Base-by-base conservation (phyloP, 169 alveolate species). In the Cryptosporidium parvum region DNA sequence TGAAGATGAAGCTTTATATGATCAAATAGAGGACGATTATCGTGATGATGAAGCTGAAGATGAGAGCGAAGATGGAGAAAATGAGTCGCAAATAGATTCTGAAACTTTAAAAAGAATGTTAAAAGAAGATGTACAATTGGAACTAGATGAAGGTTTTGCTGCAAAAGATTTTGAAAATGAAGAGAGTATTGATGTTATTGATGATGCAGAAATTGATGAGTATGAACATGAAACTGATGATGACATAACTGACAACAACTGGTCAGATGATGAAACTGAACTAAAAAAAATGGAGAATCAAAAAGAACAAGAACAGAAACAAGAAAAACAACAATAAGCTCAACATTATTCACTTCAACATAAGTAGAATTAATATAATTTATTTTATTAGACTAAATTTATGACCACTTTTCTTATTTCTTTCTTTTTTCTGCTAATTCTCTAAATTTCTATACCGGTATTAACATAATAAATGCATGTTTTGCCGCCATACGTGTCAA, bases 121-220 rank as follows among this genome's bases (percentile, higher is more conserved):
- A 7, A 56, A 56, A 26, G 70, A 73, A 42, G 71, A 73, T 37
- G 35, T 73, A 31, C 62, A 51, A 6, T 33, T 53, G n/a, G 86
- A 73, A 59, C 45, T 73, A 21, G 86, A 73, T 35, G 86, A 73
- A 52, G 86, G 86, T 12, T 73, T 73, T 37, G 44, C 86, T n/a
- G 18, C 68, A 23, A 51, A 72, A 29, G 85, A 73, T 9, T 51
- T 29, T 26, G 69, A 51, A n/a, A 56, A 45, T 48, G 67, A 48
- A 14, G 67, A 31, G n/a, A 73, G 68, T 35, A 21, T 53, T 26
- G 85, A 51, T 31, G 42, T 73, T 59, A 14, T 6, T 33, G 86
- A 73, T 44, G 86, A 73, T 52, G 67, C 86, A 3, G 86, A 73
- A 10, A 23, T 35, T 33, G 70, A 53, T 1, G 86, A 73, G 31